Evolutionary conservation across 2,329 filamentous ascomycete genomes (phyloP), one percentile per base, ranked within the genome.

Genomic region (Fusarium sp.): DNA sequence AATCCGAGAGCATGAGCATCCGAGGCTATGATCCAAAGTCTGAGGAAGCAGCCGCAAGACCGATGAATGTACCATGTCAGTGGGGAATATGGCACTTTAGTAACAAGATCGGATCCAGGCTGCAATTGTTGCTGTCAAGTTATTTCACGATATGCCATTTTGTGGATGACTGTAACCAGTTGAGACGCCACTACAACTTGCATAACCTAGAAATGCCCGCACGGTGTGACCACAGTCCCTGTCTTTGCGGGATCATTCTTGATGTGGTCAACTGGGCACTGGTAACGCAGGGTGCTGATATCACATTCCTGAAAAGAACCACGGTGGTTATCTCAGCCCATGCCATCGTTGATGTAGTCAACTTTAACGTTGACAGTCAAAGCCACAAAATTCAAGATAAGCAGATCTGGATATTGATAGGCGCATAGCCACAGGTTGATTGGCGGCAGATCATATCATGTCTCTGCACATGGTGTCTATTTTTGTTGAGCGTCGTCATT

Each of bases 401-500:
- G 32, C 27, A 33, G 11, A 36, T n/a, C 19, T 59, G 48, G 27
- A 35, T 37, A 38, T 36, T 35, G 36, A 42, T 54, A 44, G 42
- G 25, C 25, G 46, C 23, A 17, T 17, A 45, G 31, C 41, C 49
- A 37, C 36, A 23, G 4, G 11, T 38, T 65, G 44, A 62, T 62
- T 65, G 51, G 52, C 15, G 51, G 52, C 15, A 36, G 33, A 25
- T 23, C 13, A 23, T 42, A 25, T 23, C 13, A 23, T 42, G 41
- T 33, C 37, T 35, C 21, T 57, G 35, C 7, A 29, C 36, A 15
- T 33, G n/a, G 11, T 43, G 17, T 41, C 46, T 63, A 43, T 63
- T 62, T 62, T 55, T 63, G 61, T 65, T 65, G 61, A 63, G 57
- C 33, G 35, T 50, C 33, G 57, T 58, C 45, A 57, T 57, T 19